Evolutionary conservation across 306 rosid species (phyloP).

Genomic region (Prunus armeniaca): DNA sequence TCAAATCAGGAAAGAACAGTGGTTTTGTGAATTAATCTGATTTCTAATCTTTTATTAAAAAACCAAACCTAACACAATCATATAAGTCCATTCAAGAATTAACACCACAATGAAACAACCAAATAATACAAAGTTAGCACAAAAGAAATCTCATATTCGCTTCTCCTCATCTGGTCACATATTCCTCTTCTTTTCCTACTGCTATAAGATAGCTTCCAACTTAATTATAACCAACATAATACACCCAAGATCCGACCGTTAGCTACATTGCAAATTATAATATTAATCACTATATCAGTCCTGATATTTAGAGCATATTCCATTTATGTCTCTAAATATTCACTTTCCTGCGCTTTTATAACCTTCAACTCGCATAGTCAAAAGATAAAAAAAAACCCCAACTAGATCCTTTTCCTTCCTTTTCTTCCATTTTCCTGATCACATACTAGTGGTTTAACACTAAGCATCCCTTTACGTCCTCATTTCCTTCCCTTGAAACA

Average conservation of each 20-base stretch:
- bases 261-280: not conserved
- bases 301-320: not conserved
- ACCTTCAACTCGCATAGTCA: not conserved
- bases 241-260: not conserved
- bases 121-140: not conserved
- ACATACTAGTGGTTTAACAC: not conserved
- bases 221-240: not conserved
- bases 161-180: not conserved
- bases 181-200: not conserved
- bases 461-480: not conserved
- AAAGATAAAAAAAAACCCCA: not conserved
- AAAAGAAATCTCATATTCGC: not conserved
- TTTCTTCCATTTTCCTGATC: not conserved
- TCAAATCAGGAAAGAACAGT: not conserved
- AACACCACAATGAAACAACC: not conserved
- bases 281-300: not conserved
- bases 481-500: not conserved
- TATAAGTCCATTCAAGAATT: not conserved
- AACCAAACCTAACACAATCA: not conserved
- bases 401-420: not conserved
- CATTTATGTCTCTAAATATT: not conserved
- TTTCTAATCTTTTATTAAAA: not conserved
- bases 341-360: not conserved
- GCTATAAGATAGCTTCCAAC: not conserved
- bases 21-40: not conserved